Percentiles rank a stretch among this genome's conserved stretches.
Evolutionary conservation across 2,329 filamentous ascomycete species (phyloP).

Genomic region (Fusarium algeriense): DNA sequence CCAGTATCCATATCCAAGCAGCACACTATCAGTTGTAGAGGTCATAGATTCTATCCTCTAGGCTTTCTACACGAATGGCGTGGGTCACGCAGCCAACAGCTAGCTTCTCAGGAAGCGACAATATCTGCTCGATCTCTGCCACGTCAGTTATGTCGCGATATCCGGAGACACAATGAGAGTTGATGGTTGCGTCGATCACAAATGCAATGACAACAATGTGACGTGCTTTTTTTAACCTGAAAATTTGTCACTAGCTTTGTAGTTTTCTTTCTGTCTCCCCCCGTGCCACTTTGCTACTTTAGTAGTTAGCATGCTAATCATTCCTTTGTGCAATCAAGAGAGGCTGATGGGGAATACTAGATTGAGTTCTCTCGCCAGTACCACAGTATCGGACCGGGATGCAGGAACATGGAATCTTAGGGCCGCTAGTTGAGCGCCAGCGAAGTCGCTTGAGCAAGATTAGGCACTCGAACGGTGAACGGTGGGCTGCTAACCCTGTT

Average conservation of each 20-base stretch:
- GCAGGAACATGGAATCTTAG: slow-evolving; percentile 37
- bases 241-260: not conserved
- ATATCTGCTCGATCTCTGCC: not conserved
- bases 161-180: slow-evolving; percentile 3
- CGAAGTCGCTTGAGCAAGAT: slow-evolving; percentile 8
- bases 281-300: slow-evolving; percentile 2
- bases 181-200: not conserved
- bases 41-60: not conserved
- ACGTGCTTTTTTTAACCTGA: not conserved
- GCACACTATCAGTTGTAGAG: not conserved
- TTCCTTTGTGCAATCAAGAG: slow-evolving; percentile 9
- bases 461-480: slow-evolving; percentile 18
- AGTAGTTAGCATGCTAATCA: slow-evolving; percentile 3
- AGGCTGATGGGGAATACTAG: not conserved
- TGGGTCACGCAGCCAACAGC: not conserved
- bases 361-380: slow-evolving; percentile 9
- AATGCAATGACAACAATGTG: slow-evolving; percentile 6
- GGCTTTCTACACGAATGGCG: not conserved
- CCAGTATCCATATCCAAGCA: not conserved
- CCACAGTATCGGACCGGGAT: slow-evolving; percentile 22
- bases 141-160: not conserved
- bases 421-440: slow-evolving; percentile 15
- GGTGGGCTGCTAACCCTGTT: slow-evolving; percentile 14
- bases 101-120: not conserved
- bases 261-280: not conserved